phyloP scores from a whole-genome alignment of 768 basidiomycete species.

The Boletus rubescentipes region DNA sequence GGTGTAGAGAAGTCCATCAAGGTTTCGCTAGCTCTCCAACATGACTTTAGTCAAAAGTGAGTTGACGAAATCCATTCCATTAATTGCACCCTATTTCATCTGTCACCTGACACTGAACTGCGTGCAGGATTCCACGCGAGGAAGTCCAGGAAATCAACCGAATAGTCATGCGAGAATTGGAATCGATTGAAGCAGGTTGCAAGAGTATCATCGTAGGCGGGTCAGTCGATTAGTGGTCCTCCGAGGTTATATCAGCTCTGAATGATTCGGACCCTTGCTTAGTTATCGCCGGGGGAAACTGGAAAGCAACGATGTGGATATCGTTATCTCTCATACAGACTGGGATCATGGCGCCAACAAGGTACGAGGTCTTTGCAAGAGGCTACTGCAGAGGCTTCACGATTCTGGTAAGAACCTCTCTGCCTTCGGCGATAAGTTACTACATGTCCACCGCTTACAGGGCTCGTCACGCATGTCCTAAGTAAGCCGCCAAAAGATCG shows the following conservation, averaged over 20 bases:
- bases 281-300: conserved; percentile 86
- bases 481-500: conserved; percentile 45
- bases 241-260: not conserved
- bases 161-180: conserved; percentile 66
- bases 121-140: conserved; percentile 60
- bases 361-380: conserved; percentile 62
- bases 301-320: conserved; percentile 84
- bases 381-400: conserved; percentile 56
- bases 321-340: conserved; percentile 78
- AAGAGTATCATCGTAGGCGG: conserved; percentile 79
- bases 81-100: not conserved
- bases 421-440: not conserved
- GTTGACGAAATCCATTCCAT: conserved; percentile 6
- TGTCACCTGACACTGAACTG: not conserved
- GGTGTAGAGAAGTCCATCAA: conserved; percentile 46
- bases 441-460: conserved; percentile 32
- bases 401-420: conserved; percentile 46
- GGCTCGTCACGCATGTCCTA: conserved; percentile 80
- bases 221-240: conserved; percentile 39
- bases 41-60: conserved; percentile 54
- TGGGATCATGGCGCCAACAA: conserved; percentile 40
- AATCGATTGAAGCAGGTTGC: conserved; percentile 62
- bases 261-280: not conserved
- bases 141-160: conserved; percentile 80
- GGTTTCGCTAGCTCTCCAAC: conserved; percentile 56